Evolutionary conservation across 2,329 filamentous ascomycete species (phyloP), one percentile per base, ranked within the genome.

Genomic region (Colletotrichum caudatum): DNA sequence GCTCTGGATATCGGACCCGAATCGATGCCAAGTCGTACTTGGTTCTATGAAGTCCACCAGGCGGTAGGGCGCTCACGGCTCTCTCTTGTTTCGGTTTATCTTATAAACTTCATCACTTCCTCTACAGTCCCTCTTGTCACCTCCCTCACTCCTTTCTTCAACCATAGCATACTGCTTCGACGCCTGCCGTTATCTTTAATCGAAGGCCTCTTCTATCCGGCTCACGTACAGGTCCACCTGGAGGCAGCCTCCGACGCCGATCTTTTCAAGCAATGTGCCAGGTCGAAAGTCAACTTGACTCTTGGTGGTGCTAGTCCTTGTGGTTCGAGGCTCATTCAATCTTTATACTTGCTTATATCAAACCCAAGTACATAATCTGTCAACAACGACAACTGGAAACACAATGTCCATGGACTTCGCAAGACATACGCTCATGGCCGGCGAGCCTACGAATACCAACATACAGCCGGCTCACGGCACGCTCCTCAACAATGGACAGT

Each of bases 391-490:
- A 51, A 26, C 12, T 39, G 20, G 41, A 46, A 26, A 46, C 35
- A 50, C 29, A n/a, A 71, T 62, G 56, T 26, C 69, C 9, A 35
- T 64, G 37, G 44, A 58, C 23, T 53, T 59, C 26, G 20, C 54
- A n/a, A 60, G 23, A 33, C 39, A 54, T 12, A 41, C 69, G 14
- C 12, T 60, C 5, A 26, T 60, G 37, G 39, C 46, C 26, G 57
- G 59, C 37, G 59, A 60, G 35, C 37, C 58, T 29, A 35, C 35
- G n/a, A 64, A 69, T 33, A 44, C 35, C 63, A 68, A 57, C 18
- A 73, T 74, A 71, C 66, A 74, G 26, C 56, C 60, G 20, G 65
- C 54, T 35, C 73, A 74, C 51, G 73, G 73, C 3, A 68, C 72
- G 12, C 41, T 74, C 46, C 61, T 62, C 29, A 59, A 69, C 29